A percentile compares a stretch with the other conserved stretches of the same genome.
Evolutionary conservation across 2,329 filamentous ascomycete species (phyloP).

Genomic region (Cadophora gregata): DNA sequence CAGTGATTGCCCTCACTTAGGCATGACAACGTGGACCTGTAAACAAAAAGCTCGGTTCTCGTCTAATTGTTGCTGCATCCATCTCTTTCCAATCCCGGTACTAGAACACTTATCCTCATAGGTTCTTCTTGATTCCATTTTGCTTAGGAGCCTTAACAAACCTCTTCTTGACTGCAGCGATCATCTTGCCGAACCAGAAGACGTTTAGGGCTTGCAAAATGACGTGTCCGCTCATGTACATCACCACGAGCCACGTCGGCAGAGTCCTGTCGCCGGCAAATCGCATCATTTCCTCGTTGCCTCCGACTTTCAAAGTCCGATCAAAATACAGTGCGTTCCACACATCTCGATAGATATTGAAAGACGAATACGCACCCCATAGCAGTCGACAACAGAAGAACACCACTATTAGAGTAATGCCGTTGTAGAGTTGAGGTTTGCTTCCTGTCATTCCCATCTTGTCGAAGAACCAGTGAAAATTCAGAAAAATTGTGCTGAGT

Average conservation of each 20-base stretch:
- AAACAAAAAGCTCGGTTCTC: not conserved
- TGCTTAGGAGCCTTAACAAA: conserved; percentile 27
- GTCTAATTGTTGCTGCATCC: not conserved
- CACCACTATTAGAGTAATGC: conserved; percentile 69
- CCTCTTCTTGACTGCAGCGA: conserved; percentile 36
- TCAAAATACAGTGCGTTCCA: conserved; percentile 49
- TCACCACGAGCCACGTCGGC: conserved; percentile 70
- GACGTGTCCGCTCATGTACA: conserved; percentile 74
- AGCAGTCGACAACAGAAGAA: conserved; percentile 81
- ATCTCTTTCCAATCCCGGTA: not conserved
- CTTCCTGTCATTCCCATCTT: conserved; percentile 81
- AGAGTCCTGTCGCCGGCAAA: conserved; percentile 51
- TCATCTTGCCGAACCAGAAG: conserved; percentile 87
- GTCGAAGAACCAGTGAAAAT: conserved; percentile 90
- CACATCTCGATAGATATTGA: conserved; percentile 72
- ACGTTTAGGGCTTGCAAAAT: conserved; percentile 78
- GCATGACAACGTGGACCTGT: not conserved
- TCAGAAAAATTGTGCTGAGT: conserved; percentile 78
- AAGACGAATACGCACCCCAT: conserved; percentile 75
- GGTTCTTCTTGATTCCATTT: conserved; percentile 18
- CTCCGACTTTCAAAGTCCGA: conserved; percentile 47
- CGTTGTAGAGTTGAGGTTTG: conserved; percentile 77
- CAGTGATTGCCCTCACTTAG: no score
- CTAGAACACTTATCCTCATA: not conserved
- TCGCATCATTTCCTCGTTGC: conserved; percentile 33